phyloP scores from a whole-genome alignment of 192 early-diverging fungal genomes.

The Coemansia erecta region DNA sequence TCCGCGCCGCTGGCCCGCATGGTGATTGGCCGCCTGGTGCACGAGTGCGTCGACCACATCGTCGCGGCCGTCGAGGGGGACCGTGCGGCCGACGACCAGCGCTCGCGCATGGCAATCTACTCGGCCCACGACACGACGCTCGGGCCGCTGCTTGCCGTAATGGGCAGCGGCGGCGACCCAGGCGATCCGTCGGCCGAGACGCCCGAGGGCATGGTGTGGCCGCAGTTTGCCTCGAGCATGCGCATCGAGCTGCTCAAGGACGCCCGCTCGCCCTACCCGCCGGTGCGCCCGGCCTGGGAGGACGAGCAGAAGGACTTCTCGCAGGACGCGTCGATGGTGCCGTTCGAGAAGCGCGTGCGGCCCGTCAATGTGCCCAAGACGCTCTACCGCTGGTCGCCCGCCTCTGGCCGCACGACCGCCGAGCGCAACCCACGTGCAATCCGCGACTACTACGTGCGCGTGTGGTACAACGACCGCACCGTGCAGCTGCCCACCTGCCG shows the following conservation, averaged over 20 bases:
- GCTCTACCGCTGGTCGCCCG: conserved; percentile 33
- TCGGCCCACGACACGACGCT: conserved; percentile 53
- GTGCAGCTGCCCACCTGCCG: conserved; percentile 44
- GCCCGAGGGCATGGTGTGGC: conserved; percentile 20
- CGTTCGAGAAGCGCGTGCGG: conserved; percentile 27
- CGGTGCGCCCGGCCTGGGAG: conserved; percentile 34
- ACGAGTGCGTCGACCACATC: conserved; percentile 32
- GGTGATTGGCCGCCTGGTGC: conserved; percentile 31
- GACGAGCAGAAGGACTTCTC: conserved; percentile 24
- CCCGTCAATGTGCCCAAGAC: conserved; percentile 33
- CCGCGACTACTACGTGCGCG: conserved; percentile 51
- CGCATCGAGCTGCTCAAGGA: conserved; percentile 49
- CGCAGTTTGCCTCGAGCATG: conserved; percentile 36
- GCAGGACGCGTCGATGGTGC: conserved; percentile 17
- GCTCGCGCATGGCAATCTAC: conserved; percentile 34
- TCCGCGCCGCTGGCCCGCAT: conserved; percentile 28
- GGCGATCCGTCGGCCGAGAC: not conserved
- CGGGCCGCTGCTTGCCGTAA: conserved; percentile 36
- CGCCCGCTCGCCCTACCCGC: conserved; percentile 20
- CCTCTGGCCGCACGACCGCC: not conserved
- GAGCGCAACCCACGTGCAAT: conserved; percentile 27
- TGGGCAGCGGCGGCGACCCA: conserved; percentile 22
- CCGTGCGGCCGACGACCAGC: conserved; percentile 12
- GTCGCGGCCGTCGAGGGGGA: conserved; percentile 30
- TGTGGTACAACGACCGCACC: conserved; percentile 45